A percentile compares a stretch with the other conserved stretches of the same genome.
These are phyloP conservation scores for Syzygium aromaticum DNA, from an alignment of 345 rosid species.

Conservation along the genomic window DNA sequence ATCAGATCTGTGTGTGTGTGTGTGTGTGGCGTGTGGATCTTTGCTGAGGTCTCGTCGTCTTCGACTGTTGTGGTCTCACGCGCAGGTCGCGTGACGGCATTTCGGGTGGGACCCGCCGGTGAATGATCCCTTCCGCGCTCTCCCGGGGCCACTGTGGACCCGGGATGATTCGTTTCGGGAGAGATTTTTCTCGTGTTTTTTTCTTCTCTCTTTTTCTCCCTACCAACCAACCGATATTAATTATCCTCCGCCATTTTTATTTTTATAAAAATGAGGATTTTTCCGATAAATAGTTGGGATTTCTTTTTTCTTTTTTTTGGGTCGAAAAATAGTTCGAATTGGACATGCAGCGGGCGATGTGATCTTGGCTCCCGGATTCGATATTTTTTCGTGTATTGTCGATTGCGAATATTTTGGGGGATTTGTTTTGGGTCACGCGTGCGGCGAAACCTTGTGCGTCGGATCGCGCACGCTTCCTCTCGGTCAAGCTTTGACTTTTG, in stretches of 20 bases:
- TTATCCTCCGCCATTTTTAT: background rate
- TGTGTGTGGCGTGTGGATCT: no score
- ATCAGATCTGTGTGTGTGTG: background rate
- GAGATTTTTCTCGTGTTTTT: background rate
- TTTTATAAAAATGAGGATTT: background rate
- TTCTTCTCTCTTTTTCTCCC: background rate
- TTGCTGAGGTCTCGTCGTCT: background rate
- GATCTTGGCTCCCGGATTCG: background rate
- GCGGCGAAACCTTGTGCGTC: background rate
- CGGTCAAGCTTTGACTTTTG: slow-evolving; percentile 1
- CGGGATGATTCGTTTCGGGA: background rate
- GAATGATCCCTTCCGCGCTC: background rate
- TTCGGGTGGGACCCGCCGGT: background rate
- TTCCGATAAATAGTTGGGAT: background rate
- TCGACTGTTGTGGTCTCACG: background rate
- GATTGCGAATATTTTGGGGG: background rate
- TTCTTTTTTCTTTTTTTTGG: background rate
- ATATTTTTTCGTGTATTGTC: background rate
- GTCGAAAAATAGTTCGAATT: background rate
- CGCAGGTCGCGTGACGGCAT: background rate
- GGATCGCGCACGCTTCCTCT: background rate
- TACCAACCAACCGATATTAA: background rate
- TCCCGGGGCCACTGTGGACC: background rate
- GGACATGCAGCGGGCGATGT: background rate
- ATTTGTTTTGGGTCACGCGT: background rate